Evolutionary conservation across 2,329 filamentous ascomycete species (phyloP).

Genomic region (Phialocephala sp.): DNA sequence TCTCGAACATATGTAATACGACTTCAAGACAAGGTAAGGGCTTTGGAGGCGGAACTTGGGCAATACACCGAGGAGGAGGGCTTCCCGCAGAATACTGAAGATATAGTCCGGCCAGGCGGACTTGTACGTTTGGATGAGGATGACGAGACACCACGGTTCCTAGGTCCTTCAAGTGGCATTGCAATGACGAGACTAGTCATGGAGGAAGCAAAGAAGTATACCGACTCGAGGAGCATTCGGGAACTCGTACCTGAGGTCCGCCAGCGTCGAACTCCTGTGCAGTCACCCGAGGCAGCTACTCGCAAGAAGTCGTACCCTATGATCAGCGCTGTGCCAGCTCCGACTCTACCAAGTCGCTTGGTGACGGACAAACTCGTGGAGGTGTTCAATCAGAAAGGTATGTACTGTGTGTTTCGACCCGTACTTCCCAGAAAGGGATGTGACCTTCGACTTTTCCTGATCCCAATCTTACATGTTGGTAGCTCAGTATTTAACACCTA

Average conservation of each 20-base stretch:
- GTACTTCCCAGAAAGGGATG: neutral
- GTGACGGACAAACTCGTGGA: conserved; percentile 82
- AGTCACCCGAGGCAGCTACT: conserved; percentile 57
- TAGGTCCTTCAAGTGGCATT: conserved; percentile 94
- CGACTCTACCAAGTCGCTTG: conserved; percentile 72
- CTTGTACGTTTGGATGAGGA: conserved; percentile 83
- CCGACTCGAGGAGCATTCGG: conserved; percentile 87
- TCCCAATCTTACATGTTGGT: conserved; percentile 28
- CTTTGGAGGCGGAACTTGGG: conserved; percentile 80
- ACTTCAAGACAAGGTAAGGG: conserved; percentile 84
- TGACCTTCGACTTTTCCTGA: neutral
- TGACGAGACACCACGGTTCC: conserved; percentile 84
- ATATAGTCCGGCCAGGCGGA: conserved; percentile 85
- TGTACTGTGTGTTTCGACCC: conserved; percentile 35
- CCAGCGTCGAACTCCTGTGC: conserved; percentile 70
- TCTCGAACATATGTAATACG: conserved; percentile 91
- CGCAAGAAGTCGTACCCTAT: conserved; percentile 89
- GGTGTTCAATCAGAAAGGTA: conserved; percentile 85
- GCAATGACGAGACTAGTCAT: conserved; percentile 94
- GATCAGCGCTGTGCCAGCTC: conserved; percentile 83
- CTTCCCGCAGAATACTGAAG: conserved; percentile 74
- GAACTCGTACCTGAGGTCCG: conserved; percentile 83
- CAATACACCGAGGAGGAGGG: conserved; percentile 80
- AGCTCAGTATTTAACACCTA: conserved; percentile 90
- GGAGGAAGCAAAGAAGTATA: conserved; percentile 94